Percentiles rank a stretch among this genome's conserved stretches.
These are phyloP conservation scores for Zygotorulaspora mrakii DNA, from an alignment of 1,139 yeast genomes.

Conservation along the genomic window DNA sequence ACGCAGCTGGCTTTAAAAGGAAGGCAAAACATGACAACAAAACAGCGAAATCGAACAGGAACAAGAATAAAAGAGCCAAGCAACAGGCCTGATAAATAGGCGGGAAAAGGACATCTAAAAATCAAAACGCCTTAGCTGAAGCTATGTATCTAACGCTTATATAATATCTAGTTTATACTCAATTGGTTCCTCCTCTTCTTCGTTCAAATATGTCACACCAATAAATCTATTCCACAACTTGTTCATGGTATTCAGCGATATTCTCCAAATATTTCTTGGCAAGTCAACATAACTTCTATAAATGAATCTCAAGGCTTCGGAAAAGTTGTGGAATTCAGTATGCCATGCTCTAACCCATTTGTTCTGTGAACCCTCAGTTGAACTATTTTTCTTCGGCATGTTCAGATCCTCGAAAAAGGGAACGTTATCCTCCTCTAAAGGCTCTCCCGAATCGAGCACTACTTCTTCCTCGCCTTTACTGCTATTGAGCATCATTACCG, in stretches of 20 bases:
- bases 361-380: conserved; percentile 15
- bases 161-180: conserved; percentile 25
- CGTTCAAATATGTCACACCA: conserved; percentile 43
- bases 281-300: conserved; percentile 62
- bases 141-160: conserved; percentile 10
- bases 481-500: conserved; percentile 13
- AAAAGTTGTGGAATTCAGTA: conserved; percentile 54
- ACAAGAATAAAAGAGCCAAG: conserved; percentile 8
- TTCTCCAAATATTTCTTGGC: conserved; percentile 58
- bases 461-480: conserved; percentile 5
- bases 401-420: conserved; percentile 27
- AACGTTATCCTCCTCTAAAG: conserved; percentile 4
- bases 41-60: conserved; percentile 4
- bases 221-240: conserved; percentile 72
- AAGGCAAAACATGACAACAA: conserved; percentile 4
- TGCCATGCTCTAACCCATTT: conserved; percentile 43
- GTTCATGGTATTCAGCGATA: conserved; percentile 47
- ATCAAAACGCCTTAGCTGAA: too few species aligned
- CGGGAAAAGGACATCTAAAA: too few species aligned
- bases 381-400: conserved; percentile 24
- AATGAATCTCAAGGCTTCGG: conserved; percentile 65
- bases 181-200: conserved; percentile 33
- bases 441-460: not conserved
- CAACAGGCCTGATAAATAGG: not conserved
- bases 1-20: conserved; percentile 4